Conservation (phyloP, 2,329 filamentous ascomycete species). For the Trichoderma asperellum region DNA sequence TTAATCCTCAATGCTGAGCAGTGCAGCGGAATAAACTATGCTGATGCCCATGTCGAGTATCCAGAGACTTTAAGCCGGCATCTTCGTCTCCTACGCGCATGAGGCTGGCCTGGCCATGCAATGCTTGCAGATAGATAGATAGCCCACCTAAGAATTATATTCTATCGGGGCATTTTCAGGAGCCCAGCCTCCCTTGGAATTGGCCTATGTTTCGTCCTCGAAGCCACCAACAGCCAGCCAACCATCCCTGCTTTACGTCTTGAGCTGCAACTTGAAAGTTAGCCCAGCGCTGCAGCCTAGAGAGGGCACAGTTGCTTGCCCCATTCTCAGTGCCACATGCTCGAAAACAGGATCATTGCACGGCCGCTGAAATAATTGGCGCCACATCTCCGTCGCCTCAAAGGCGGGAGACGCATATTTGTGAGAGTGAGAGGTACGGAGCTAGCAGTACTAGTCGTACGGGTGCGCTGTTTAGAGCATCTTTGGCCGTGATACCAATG, state of each 20-base stretch:
- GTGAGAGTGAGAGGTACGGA: background rate
- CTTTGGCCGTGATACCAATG: background rate
- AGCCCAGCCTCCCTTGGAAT: conserved; percentile 6
- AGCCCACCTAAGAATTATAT: conserved; percentile 6
- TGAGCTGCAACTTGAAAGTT: conserved; percentile 8
- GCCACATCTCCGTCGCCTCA: background rate
- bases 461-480: background rate
- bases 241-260: conserved; percentile 20
- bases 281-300: background rate
- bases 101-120: conserved; percentile 10
- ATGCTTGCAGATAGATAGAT: background rate
- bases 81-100: conserved; percentile 1
- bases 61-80: background rate
- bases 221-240: conserved; percentile 20
- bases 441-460: background rate
- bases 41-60: background rate
- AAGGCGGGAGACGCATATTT: background rate
- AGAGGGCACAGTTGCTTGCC: background rate
- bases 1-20: background rate
- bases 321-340: conserved; percentile 4
- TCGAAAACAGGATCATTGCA: conserved; percentile 13
- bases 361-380: background rate
- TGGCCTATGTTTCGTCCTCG: conserved; percentile 1
- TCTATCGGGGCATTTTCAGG: background rate
- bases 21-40: background rate